Evolutionary conservation across 257 asterid genomes (phyloP), one percentile per base, ranked within the genome.

Genomic region (Petunia axillaris): DNA sequence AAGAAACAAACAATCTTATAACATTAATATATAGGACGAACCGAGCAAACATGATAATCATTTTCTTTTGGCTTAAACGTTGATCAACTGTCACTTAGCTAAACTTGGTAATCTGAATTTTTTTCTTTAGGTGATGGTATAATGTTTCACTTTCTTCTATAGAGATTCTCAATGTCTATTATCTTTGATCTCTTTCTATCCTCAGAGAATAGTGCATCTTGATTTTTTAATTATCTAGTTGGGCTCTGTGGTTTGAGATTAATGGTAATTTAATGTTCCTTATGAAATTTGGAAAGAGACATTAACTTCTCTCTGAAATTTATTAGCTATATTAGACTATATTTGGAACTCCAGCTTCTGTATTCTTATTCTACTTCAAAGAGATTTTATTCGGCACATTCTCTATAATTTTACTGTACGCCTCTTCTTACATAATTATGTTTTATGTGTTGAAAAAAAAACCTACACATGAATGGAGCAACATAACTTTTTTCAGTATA

Each of bases 101-200:
- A 84, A 84, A 88, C 85, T 77, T 78, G 88, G 87, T 83, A 80
- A 80, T 87, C 87, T 86, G 82, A 85, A 83, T 79, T 84, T 84
- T 85, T 86, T 84, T 87, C 79, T 83, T 89, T 89, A 85, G 93
- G 91, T 92, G 88, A 83, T 88, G 91, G 88, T 86, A 87, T 88
- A 77, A 75, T 83, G 88, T 86, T 88, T 83, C 87, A 85, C 85
- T 88, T 84, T 81, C 85, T 85, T 87, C 86, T 88, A 77, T 88
- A 81, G 89, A 84, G 87, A 85, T 83, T 88, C 89, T 86, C 86
- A 68, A 88, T 92, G 87, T 84, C 84, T 78, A 80, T 88, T 89
- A 83, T 79, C 83, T 86, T 89, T 88, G 91, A 89, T 86, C 91
- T 88, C 88, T 88, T 91, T 83, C 89, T 86, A 86, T 85, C 88